Percentiles rank a stretch among this genome's conserved stretches.
Conservation (phyloP, 169 alveolate genomes). For the Plasmodium inui region DNA sequence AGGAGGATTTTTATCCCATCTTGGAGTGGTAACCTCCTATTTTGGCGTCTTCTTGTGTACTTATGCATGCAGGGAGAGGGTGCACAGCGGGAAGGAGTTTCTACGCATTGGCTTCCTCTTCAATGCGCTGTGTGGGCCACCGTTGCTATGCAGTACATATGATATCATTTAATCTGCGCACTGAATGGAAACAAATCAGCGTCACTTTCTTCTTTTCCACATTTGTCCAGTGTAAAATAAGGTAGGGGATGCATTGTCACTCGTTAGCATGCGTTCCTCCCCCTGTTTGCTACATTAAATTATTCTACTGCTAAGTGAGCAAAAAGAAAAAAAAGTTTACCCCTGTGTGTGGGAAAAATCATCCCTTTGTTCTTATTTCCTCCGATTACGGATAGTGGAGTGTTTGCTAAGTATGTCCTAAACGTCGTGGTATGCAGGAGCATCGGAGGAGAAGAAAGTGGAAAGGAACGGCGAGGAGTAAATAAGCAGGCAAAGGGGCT, state of each 20-base stretch:
- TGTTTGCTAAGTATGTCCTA: neutral
- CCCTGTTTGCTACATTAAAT: neutral
- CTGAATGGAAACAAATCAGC: neutral
- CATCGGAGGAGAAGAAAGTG: neutral
- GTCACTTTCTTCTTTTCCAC: neutral
- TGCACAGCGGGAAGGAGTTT: neutral
- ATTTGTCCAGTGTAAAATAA: neutral
- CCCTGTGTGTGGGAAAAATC: neutral
- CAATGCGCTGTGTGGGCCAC: neutral
- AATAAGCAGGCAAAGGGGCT: neutral
- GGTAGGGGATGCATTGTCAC: neutral
- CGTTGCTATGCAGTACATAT: neutral
- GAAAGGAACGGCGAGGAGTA: neutral
- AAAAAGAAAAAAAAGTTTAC: neutral
- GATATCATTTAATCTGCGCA: neutral
- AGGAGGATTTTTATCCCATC: neutral
- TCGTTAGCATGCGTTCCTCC: neutral
- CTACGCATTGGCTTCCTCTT: neutral
- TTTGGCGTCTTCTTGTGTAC: neutral
- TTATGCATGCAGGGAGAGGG: neutral
- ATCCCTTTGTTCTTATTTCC: neutral
- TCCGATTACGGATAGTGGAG: neutral
- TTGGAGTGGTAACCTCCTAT: neutral
- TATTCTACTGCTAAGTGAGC: neutral
- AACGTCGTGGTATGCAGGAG: neutral